Percentiles rank a stretch among this genome's conserved stretches.
phyloP scores from a whole-genome alignment of 148 eudicot genomes.

The Fallopia convolvulus region DNA sequence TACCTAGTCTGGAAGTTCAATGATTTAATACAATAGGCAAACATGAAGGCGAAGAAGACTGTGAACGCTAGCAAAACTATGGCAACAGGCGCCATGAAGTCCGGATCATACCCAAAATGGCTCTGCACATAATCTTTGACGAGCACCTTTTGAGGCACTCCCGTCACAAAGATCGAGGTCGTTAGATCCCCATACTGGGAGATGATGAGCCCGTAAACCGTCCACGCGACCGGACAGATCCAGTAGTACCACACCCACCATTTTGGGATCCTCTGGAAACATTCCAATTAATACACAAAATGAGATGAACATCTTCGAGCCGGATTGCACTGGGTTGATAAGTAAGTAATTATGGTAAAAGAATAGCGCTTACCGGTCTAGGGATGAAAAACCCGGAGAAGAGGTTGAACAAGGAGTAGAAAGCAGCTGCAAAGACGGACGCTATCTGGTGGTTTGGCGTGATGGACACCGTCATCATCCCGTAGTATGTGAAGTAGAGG shows the following conservation, averaged over 20 bases:
- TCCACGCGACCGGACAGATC: conserved; percentile 97
- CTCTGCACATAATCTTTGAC: conserved; percentile 40
- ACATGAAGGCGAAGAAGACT: conserved; percentile 85
- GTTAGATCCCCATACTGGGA: conserved; percentile 76
- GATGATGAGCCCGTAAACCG: conserved; percentile 77
- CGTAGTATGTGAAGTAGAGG: conserved; percentile 90
- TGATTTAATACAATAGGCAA: conserved; percentile 68
- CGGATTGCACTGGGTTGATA: too few relatives aligned
- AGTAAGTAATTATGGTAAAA: not conserved
- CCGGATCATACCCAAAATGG: conserved; percentile 67
- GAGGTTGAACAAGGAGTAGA: conserved; percentile 81
- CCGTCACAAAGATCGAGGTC: conserved; percentile 36
- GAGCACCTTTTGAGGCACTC: conserved; percentile 24
- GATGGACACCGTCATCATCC: conserved; percentile 97
- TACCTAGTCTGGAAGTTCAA: conserved; percentile 93
- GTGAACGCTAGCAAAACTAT: conserved; percentile 62
- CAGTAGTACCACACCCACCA: conserved; percentile 99
- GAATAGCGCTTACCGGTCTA: conserved; percentile 55
- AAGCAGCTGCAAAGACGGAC: conserved; percentile 83
- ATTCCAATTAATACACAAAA: not conserved
- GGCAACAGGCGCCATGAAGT: conserved; percentile 80
- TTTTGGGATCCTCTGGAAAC: conserved; percentile 72
- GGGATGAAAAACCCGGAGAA: conserved; percentile 98
- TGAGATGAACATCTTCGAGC: not conserved
- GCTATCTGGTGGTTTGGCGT: conserved; percentile 97